Evolutionary conservation across 805 yeast genomes (phyloP), one percentile per base, ranked within the genome.

Genomic region (Kazachstania martiniae): DNA sequence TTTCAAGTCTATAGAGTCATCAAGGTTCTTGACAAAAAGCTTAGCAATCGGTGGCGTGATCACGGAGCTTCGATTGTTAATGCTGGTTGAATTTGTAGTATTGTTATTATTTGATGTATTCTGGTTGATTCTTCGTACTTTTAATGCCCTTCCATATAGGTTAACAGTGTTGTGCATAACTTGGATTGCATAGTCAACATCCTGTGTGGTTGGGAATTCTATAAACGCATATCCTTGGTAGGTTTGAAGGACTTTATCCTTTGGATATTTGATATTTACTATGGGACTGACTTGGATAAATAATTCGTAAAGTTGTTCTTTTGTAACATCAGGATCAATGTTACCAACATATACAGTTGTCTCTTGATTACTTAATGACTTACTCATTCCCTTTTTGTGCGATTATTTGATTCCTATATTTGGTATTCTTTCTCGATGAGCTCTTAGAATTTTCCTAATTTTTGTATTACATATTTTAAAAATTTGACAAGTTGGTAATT

Each of bases 181-280:
- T 36, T 70, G 65, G 22, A 69, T 55, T 1, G 76, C 83, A 51
- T 86, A 89, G 7, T 74, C 78, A 0, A 80, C 78, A 44, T 85
- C 95, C 13, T 58, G 62, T 3, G 59, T 57, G 12, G 64, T 60
- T 31, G 61, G 56, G 46, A 81, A 77, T 49, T 83, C 91, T 1
- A 81, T 79, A 58, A 91, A 89, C 8, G 94, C 96, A 59, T 65
- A 89, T 4, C 96, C 96, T 47, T 80, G 93, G 46, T 81, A 86
- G 1, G 69, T 61, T 38, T 71, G 72, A 18, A 73, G 57, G 4
- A 86, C 64, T 39, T 84, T 68, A 49, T 86, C 95, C 47, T 74
- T 77, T 5, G 96, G 96, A 41, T 91, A 62, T 38, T 77, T 68
- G 4, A 91, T 67, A 19, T 70, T 64, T 25, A 62, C 63, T 3